Evolutionary conservation across 371 early-diverging fungal species (phyloP).

Genomic region (Mortierella sp.): DNA sequence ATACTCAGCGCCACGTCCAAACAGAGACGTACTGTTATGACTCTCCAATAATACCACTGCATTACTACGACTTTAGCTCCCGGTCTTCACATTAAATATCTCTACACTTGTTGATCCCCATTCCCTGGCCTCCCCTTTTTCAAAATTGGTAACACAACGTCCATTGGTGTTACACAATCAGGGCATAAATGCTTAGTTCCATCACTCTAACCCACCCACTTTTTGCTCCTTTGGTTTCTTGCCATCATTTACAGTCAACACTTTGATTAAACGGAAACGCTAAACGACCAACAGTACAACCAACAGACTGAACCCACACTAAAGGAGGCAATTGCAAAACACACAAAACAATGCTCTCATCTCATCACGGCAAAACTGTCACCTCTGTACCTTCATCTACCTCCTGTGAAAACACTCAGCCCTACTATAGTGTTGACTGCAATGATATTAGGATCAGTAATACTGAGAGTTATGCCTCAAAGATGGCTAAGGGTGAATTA

Average conservation of each 20-base stretch:
- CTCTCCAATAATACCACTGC: background rate
- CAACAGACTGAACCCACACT: background rate
- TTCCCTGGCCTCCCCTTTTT: background rate
- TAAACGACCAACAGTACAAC: background rate
- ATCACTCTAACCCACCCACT: background rate
- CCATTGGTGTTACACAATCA: no score
- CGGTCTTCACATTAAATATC: no score
- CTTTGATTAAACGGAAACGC: background rate
- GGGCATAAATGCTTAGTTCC: background rate
- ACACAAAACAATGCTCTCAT: slow-evolving; percentile 35
- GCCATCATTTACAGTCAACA: background rate
- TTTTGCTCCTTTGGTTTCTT: background rate
- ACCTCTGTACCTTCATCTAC: slow-evolving; percentile 11
- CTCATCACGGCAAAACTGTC: slow-evolving; percentile 34
- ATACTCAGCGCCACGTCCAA: background rate
- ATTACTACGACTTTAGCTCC: no score
- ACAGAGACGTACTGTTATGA: background rate
- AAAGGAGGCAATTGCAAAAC: background rate
- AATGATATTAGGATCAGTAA: background rate
- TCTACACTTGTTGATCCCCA: no score
- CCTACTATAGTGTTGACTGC: slow-evolving; percentile 14
- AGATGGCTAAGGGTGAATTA: slow-evolving; percentile 6
- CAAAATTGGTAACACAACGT: background rate
- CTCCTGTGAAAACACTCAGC: slow-evolving; percentile 12
- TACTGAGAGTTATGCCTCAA: slow-evolving; percentile 5